phyloP scores from a whole-genome alignment of 1,284 basidiomycete species.

The Xerocomus nothofagi region DNA sequence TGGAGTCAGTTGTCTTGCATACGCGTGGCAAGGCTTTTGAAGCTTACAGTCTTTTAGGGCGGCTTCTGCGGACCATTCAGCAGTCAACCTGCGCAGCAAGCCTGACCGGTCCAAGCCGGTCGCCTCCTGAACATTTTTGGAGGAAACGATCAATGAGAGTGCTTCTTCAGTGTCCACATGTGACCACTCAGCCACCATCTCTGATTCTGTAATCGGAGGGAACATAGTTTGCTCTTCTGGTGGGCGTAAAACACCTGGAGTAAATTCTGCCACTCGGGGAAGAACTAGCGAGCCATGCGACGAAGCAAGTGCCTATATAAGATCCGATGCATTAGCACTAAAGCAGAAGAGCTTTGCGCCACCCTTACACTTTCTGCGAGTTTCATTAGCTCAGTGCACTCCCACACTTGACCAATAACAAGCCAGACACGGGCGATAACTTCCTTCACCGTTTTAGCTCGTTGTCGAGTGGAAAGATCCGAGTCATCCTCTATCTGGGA shows the following conservation, averaged over 20 bases:
- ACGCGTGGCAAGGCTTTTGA: conserved; percentile 4
- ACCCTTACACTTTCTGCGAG: conserved; percentile 56
- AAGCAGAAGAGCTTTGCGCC: conserved; percentile 19
- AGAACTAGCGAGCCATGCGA: conserved; percentile 31
- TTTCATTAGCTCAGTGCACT: conserved; percentile 51
- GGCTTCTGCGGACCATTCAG: conserved; percentile 72
- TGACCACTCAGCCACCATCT: conserved; percentile 20
- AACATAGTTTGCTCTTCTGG: conserved; percentile 32
- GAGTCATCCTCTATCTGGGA: conserved; percentile 44
- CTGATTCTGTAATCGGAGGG: conserved; percentile 22
- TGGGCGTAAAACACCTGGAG: conserved; percentile 32
- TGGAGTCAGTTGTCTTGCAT: conserved; percentile 2
- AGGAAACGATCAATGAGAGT: conserved; percentile 52
- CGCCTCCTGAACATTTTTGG: conserved; percentile 55
- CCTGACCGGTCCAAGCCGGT: conserved; percentile 61
- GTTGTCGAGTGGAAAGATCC: conserved; percentile 43
- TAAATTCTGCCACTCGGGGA: conserved; percentile 34
- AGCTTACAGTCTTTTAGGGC: conserved; percentile 75
- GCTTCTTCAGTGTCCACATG: conserved; percentile 58
- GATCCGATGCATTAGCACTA: conserved; percentile 11
- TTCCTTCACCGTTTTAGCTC: conserved; percentile 62
- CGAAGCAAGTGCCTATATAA: conserved; percentile 39
- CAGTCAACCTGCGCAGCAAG: conserved; percentile 53
- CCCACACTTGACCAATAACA: conserved; percentile 73
- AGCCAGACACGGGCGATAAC: conserved; percentile 67